These are phyloP conservation scores for Lunasporangiospora selenospora DNA, from an alignment of 192 early-diverging fungal genomes.

Conservation along the genomic window DNA sequence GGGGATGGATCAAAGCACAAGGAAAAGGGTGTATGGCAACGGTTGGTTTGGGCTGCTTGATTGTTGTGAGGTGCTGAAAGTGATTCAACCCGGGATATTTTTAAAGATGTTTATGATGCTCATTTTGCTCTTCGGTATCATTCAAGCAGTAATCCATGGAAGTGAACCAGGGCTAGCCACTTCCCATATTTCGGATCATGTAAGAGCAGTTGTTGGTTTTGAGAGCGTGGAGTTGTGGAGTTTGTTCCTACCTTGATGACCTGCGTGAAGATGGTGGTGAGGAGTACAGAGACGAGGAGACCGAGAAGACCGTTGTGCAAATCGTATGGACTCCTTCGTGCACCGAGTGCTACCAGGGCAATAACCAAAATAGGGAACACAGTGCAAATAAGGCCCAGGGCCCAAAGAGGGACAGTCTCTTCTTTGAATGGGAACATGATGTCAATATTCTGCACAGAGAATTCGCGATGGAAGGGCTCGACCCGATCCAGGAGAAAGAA, in stretches of 20 bases:
- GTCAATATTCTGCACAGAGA: slow-evolving; percentile 71
- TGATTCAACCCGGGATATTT: too few species aligned
- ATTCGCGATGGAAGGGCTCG: slow-evolving; percentile 74
- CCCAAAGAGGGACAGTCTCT: slow-evolving; percentile 55
- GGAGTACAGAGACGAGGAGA: slow-evolving; percentile 18
- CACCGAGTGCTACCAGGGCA: slow-evolving; percentile 12
- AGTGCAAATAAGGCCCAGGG: slow-evolving; percentile 35
- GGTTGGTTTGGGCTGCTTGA: too few species aligned
- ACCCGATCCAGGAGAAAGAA: slow-evolving; percentile 65
- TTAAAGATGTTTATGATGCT: too few species aligned
- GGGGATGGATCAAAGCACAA: too few species aligned
- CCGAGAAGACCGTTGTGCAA: slow-evolving; percentile 54
- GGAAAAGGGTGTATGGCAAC: too few species aligned
- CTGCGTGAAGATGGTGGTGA: slow-evolving; percentile 23
- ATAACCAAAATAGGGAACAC: slow-evolving; percentile 45
- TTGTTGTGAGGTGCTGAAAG: too few species aligned
- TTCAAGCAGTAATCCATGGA: too few species aligned
- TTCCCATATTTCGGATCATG: too few species aligned
- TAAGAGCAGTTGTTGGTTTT: too few species aligned
- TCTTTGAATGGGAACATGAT: slow-evolving; percentile 66
- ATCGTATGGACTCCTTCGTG: slow-evolving; percentile 43
- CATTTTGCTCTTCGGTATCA: too few species aligned
- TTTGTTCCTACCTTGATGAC: slow-evolving; percentile 33
- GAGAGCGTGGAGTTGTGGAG: too few species aligned
- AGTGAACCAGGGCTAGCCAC: too few species aligned